Percentiles rank a stretch among this genome's conserved stretches.
phyloP scores from a whole-genome alignment of 768 basidiomycete species.

The Xerocomellus dryophilus region DNA sequence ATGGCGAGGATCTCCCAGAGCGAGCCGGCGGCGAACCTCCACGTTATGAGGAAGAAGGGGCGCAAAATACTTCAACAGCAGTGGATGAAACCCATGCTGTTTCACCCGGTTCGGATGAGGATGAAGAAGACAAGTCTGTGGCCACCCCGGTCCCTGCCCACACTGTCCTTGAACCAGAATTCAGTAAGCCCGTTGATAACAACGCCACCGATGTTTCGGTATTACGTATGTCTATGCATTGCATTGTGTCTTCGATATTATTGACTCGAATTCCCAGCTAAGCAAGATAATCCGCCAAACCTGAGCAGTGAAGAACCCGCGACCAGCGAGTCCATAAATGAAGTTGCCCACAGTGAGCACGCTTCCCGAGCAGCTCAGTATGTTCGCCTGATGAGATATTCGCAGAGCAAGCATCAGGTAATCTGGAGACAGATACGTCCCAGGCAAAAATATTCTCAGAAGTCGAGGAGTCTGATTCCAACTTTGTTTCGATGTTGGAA shows the following conservation, averaged over 20 bases:
- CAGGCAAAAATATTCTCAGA: slow-evolving; percentile 8
- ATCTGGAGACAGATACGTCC: slow-evolving; percentile 9
- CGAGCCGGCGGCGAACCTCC: slow-evolving; percentile 20
- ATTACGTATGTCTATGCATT: slow-evolving; percentile 9
- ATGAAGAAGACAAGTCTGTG: slow-evolving; percentile 11
- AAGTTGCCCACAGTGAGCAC: slow-evolving; percentile 12
- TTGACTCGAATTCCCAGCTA: slow-evolving; percentile 10
- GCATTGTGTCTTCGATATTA: background rate
- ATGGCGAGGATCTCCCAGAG: slow-evolving; percentile 36
- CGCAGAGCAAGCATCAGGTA: slow-evolving; percentile 10
- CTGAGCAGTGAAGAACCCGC: background rate
- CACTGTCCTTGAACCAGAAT: slow-evolving; percentile 9
- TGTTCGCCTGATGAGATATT: slow-evolving; percentile 2
- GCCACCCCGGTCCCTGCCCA: slow-evolving; percentile 15
- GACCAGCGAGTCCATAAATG: slow-evolving; percentile 3
- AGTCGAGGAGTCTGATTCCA: slow-evolving; percentile 30
- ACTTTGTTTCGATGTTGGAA: slow-evolving; percentile 26
- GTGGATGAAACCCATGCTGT: slow-evolving; percentile 17
- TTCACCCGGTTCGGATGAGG: slow-evolving; percentile 12
- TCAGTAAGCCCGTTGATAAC: background rate
- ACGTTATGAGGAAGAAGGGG: slow-evolving; percentile 27
- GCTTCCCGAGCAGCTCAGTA: background rate
- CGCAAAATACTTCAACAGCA: slow-evolving; percentile 16
- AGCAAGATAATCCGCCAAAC: background rate
- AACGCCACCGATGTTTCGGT: background rate